Base-by-base conservation (phyloP, 2,329 filamentous ascomycete species). In the Aspergillus novoparasiticus region DNA sequence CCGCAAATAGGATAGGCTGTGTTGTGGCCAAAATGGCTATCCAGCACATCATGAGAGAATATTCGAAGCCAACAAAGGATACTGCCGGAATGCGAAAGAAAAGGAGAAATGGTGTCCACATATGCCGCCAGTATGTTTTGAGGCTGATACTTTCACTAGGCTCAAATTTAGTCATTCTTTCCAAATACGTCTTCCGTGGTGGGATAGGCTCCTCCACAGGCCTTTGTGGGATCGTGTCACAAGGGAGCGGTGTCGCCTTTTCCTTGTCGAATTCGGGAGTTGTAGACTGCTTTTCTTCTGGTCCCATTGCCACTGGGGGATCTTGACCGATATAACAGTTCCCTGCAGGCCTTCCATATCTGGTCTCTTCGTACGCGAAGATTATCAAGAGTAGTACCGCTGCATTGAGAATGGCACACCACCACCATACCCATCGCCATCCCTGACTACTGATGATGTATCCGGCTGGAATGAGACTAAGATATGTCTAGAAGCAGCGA, bases 341-440 rank as follows among this genome's bases (percentile, higher is more conserved):
- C 5, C 12, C 30, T 16, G 43, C 28, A 8, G 34, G 50, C 28
- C 34, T 21, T 36, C 59, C 32, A 45, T 71, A 77, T 48, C 75
- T 75, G 1, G 77, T 79, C 61, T 82, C 84, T 53, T 84, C 82
- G 55, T 81, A 85, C 21, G 74, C 66, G 60, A 85, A 82, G 3
- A 80, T 28, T 43, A 84, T 78, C 36, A 80, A 64, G 1, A 84
- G 0, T 0, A 83, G 62, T 11, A 75, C 73, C 28, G 76, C 59
- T 0, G 75, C 75, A 21, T 82, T 72, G 62, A 83, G 72, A 41
- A 83, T 80, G 14, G 76, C 72, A 53, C 71, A 78, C 76, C 77
- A 84, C 82, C 82, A 85, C 76, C 78, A 85, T 10, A 80, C 76
- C 82, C 81, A 85, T 32, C 82, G 74, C 84, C 84, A 86, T 0